These are phyloP conservation scores for Sonneratia caseolaris DNA, from an alignment of 345 rosid genomes.

Conservation along the genomic window DNA sequence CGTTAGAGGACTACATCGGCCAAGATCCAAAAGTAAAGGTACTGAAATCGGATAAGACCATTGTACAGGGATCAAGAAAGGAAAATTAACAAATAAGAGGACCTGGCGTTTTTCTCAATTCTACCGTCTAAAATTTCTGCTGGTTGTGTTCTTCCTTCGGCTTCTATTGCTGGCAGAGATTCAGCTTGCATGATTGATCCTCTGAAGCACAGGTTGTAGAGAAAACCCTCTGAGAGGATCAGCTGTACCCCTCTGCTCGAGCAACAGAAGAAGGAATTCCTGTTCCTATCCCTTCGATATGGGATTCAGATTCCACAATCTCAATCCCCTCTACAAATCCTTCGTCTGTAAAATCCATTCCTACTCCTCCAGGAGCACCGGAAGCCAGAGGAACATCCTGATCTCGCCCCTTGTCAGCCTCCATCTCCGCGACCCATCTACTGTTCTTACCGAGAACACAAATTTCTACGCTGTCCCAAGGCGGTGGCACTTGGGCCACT, in stretches of 20 bases:
- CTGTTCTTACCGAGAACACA: conserved; percentile 11
- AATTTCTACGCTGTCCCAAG: conserved; percentile 23
- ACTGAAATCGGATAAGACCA: background rate
- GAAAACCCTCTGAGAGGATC: background rate
- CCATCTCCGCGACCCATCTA: conserved; percentile 15
- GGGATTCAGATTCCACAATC: conserved; percentile 39
- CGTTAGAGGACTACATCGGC: background rate
- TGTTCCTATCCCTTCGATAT: conserved; percentile 8
- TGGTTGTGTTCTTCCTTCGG: background rate
- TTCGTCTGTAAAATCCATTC: conserved; percentile 24
- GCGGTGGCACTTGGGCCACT: conserved; percentile 68
- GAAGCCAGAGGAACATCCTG: background rate
- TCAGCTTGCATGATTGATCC: conserved; percentile 5
- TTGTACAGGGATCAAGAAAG: background rate
- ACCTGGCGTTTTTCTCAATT: background rate
- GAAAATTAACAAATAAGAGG: background rate
- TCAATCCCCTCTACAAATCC: conserved; percentile 31
- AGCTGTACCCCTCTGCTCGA: background rate
- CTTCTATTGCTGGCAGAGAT: background rate
- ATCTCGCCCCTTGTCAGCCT: conserved; percentile 7
- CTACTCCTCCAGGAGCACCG: conserved; percentile 8
- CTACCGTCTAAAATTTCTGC: background rate
- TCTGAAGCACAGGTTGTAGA: background rate
- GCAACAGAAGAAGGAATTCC: background rate
- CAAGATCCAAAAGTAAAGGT: background rate